phyloP scores from a whole-genome alignment of 352 stramenopile species.

The Phytophthora brassicae region DNA sequence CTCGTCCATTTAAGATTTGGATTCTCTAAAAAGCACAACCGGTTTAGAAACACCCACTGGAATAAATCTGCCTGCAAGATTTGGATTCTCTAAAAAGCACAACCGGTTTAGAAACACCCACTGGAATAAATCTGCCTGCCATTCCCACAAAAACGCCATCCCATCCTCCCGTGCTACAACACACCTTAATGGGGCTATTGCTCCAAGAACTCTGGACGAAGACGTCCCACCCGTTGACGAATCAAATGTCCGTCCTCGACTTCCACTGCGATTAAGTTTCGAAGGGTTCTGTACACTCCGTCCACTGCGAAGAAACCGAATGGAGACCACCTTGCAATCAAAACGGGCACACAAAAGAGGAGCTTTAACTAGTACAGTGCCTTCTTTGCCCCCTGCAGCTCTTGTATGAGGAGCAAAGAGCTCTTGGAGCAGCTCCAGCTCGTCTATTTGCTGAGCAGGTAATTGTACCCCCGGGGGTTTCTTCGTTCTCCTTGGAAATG shows the following conservation, averaged over 20 bases:
- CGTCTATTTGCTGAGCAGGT: slow-evolving; percentile 50
- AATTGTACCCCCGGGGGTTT: slow-evolving; percentile 22
- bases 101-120: slow-evolving; percentile 86
- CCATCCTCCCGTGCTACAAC: slow-evolving; percentile 78
- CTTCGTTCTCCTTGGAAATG: slow-evolving; percentile 32
- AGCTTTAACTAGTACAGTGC: slow-evolving; percentile 60
- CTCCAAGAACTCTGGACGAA: slow-evolving; percentile 11
- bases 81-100: no score
- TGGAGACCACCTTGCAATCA: slow-evolving; percentile 64
- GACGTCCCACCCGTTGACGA: slow-evolving; percentile 7
- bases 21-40: slow-evolving; percentile 82
- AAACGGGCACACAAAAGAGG: slow-evolving; percentile 75
- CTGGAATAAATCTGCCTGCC: slow-evolving; percentile 70
- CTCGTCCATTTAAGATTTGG: slow-evolving; percentile 82
- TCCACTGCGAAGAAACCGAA: slow-evolving; percentile 55
- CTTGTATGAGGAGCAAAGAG: slow-evolving; percentile 52
- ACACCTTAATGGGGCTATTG: slow-evolving; percentile 51
- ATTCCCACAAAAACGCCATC: slow-evolving; percentile 85
- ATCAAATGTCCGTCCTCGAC: slow-evolving; percentile 8
- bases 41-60: slow-evolving; percentile 84
- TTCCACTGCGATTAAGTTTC: slow-evolving; percentile 13
- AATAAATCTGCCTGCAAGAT: slow-evolving; percentile 68
- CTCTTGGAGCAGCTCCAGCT: slow-evolving; percentile 71
- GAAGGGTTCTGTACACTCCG: background rate
- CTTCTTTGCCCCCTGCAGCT: slow-evolving; percentile 55